Evolutionary conservation across 2,329 filamentous ascomycete genomes (phyloP), one percentile per base, ranked within the genome.

Genomic region (Cordyceps militaris): DNA sequence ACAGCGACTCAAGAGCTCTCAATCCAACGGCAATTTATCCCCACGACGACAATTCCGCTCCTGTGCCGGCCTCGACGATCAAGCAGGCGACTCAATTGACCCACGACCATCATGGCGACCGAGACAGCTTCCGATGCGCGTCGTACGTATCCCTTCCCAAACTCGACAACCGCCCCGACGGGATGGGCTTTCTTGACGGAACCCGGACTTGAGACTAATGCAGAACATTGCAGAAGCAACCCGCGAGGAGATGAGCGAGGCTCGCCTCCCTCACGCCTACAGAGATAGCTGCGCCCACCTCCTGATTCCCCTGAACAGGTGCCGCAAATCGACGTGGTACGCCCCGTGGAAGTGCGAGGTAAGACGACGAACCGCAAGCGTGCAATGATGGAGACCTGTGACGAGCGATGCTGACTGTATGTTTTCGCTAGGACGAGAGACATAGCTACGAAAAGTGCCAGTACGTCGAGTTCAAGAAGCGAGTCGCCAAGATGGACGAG

Each of bases 371-470:
- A 19, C 16, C 19, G 10, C 16, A 40, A 23, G 7, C 11, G 13
- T 4, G 42, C 23, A 34, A 16, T 32, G 23, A 34, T 26, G 8
- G 24, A 14, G 26, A 5, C 11, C 16, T 16, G 38, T 14, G n/a
- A 2, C 2, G 47, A 34, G 32, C 10, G 16, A 16, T 38, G 24
- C 50, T 54, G 53, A 56, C 21, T 42, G 21, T 21, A 8, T 13
- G 5, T 19, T 26, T 4, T 19, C 14, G 14, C 5, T 70, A 97
- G 94, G 86, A 91, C 73, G 94, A 99, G 81, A 83, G 94, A 79
- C 94, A 99, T 77, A 88, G 86, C 70, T 99, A 99, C 81, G 94
- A 99, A 74, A 97, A 97, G 75, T 99, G 94, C 84, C 94, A 99
- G 71, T 99, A 99, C 76, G 89, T 89, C 63, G 94, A 97, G 74